Evolutionary conservation across 352 stramenopile species (phyloP).

Genomic region (Albugo candida): DNA sequence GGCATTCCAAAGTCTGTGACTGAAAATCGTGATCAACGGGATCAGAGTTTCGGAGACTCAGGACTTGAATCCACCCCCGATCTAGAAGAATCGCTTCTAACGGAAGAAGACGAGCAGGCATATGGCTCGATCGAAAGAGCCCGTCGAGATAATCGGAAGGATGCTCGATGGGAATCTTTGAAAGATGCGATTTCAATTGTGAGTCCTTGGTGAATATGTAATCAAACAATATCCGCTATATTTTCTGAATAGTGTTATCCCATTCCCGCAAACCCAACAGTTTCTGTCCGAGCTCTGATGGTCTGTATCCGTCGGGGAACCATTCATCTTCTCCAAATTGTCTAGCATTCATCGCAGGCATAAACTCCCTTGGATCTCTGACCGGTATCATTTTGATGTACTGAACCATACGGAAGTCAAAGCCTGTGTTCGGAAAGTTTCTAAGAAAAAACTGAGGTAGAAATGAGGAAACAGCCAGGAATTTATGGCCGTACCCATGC

Average conservation of each 20-base stretch:
- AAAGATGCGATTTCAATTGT: slow-evolving; percentile 42
- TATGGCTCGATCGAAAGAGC: slow-evolving; percentile 43
- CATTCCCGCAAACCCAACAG: slow-evolving; percentile 20
- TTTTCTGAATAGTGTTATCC: not conserved
- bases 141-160: slow-evolving; percentile 1
- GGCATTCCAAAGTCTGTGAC: not conserved
- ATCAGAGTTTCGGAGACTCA: slow-evolving; percentile 1
- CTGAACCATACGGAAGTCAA: slow-evolving; percentile 30
- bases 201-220: slow-evolving; percentile 41
- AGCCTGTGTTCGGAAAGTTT: slow-evolving; percentile 24
- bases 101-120: slow-evolving; percentile 28
- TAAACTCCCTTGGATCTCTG: slow-evolving; percentile 18
- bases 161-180: slow-evolving; percentile 21
- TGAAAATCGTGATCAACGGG: not conserved
- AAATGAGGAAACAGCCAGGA: not conserved
- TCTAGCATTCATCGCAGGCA: slow-evolving; percentile 16
- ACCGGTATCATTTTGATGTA: slow-evolving; percentile 32
- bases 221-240: not conserved
- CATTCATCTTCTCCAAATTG: slow-evolving; percentile 16
- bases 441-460: slow-evolving; percentile 3
- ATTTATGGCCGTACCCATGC: slow-evolving; percentile 10
- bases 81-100: slow-evolving; percentile 43
- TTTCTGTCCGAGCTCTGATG: slow-evolving; percentile 15
- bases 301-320: slow-evolving; percentile 18
- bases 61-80: slow-evolving; percentile 16